phyloP scores from a whole-genome alignment of 441 rosid genomes.

The Corymbia citriodora region DNA sequence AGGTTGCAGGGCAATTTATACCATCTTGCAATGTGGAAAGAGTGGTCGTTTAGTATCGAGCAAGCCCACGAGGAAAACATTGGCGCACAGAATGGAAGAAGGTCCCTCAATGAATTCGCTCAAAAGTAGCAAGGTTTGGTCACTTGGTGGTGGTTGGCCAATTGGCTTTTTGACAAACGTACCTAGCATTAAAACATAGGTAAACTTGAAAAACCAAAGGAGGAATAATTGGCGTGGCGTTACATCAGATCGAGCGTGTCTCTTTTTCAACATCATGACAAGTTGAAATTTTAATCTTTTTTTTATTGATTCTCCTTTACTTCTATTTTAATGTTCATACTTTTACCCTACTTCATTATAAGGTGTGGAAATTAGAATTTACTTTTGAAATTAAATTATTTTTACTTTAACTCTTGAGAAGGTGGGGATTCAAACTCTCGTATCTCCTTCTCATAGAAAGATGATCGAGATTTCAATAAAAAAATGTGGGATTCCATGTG shows the following conservation, averaged over 20 bases:
- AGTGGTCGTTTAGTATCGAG: not conserved
- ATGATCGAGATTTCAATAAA: not conserved
- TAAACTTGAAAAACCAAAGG: not conserved
- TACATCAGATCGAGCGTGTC: not conserved
- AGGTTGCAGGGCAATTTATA: not conserved
- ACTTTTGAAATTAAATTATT: no score
- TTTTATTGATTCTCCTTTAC: no score
- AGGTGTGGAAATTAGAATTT: no score
- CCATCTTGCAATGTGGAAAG: not conserved
- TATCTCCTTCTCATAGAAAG: no score
- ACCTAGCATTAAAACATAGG: not conserved
- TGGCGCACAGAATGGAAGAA: not conserved
- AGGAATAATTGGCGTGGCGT: not conserved
- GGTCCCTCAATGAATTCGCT: not conserved
- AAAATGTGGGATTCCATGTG: not conserved
- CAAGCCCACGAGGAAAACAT: not conserved
- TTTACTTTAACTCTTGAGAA: no score
- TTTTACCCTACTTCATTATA: no score
- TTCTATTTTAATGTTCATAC: no score
- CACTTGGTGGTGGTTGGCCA: not conserved
- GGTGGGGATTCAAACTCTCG: no score
- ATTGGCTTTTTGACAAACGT: not conserved
- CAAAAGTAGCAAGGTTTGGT: not conserved
- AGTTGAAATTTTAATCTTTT: not conserved
- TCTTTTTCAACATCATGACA: not conserved